A percentile compares a stretch with the other conserved stretches of the same genome.
phyloP scores from a whole-genome alignment of 495 filamentous ascomycete species.

The Aspergillus cavernicola region DNA sequence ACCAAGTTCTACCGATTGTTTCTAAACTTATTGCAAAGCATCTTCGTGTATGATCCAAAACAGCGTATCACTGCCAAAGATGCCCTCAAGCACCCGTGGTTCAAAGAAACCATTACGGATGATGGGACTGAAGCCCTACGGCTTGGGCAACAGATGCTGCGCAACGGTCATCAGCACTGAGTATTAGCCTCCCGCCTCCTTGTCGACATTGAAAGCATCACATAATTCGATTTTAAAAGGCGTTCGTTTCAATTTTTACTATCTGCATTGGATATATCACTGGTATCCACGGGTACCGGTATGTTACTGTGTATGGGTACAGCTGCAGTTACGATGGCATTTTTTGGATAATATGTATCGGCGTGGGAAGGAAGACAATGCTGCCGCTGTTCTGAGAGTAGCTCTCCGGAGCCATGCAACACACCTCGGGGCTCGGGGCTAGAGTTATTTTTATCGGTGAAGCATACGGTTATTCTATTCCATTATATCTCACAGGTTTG shows the following conservation, averaged over 20 bases:
- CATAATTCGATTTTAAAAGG: slow-evolving; percentile 1
- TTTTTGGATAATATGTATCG: slow-evolving; percentile 34
- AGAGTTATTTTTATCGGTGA: slow-evolving; percentile 1
- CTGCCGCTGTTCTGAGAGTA: background rate
- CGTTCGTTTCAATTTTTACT: slow-evolving; percentile 3
- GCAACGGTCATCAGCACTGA: slow-evolving; percentile 22
- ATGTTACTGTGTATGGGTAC: slow-evolving; percentile 22
- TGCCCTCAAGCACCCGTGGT: slow-evolving; percentile 91
- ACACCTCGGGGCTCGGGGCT: background rate
- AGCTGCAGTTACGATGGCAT: slow-evolving; percentile 28
- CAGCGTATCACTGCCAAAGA: slow-evolving; percentile 87
- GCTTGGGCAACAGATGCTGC: slow-evolving; percentile 48
- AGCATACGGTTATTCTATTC: slow-evolving; percentile 14
- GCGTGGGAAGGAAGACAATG: slow-evolving; percentile 16
- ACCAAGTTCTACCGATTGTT: slow-evolving; percentile 80
- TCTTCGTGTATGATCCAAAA: slow-evolving; percentile 93
- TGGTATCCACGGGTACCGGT: slow-evolving; percentile 9
- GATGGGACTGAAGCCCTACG: slow-evolving; percentile 91
- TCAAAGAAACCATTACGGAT: slow-evolving; percentile 78
- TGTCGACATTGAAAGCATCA: background rate
- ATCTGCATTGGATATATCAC: slow-evolving; percentile 15
- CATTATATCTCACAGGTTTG: slow-evolving; percentile 5
- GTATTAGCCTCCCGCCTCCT: background rate
- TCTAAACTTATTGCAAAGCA: slow-evolving; percentile 79
- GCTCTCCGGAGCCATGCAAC: slow-evolving; percentile 1